phyloP scores from a whole-genome alignment of 2,329 filamentous ascomycete genomes.

The Ophiostoma himal-ulmi region DNA sequence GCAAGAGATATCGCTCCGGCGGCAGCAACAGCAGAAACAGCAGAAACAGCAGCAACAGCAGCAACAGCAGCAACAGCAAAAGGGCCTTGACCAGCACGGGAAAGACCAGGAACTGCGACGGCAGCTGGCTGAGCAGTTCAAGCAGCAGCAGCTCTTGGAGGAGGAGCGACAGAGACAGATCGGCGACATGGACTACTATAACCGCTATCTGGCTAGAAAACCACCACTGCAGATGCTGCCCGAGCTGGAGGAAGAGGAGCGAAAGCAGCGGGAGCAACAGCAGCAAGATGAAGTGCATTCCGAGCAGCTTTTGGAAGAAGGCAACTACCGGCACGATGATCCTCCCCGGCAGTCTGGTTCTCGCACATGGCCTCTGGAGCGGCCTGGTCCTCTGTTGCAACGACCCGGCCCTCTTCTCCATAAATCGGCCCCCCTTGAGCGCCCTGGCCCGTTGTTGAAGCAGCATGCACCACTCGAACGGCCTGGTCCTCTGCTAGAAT shows the following conservation, averaged over 20 bases:
- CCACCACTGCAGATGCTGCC: conserved; percentile 1
- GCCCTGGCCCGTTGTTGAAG: no score
- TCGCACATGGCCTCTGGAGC: not conserved
- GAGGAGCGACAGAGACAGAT: conserved; percentile 2
- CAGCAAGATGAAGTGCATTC: not conserved
- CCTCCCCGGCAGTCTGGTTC: not conserved
- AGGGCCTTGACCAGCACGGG: not conserved
- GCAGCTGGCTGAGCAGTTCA: not conserved
- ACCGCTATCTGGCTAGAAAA: not conserved
- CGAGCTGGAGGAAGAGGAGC: not conserved
- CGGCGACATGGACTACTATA: not conserved
- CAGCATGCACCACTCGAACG: not conserved
- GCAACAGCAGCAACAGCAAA: not conserved
- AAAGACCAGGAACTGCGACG: not conserved
- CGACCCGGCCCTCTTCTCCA: not conserved
- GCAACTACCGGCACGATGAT: not conserved
- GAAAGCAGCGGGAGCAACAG: not conserved
- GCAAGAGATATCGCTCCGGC: not conserved
- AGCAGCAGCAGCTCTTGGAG: not conserved
- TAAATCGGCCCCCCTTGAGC: no score
- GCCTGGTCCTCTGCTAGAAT: not conserved
- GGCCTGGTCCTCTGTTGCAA: not conserved
- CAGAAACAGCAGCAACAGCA: no score
- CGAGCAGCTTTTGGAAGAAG: not conserved
- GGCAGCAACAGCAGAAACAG: not conserved